Base-by-base conservation (phyloP, 179 eudicot species). In the Actinidia arguta region DNA sequence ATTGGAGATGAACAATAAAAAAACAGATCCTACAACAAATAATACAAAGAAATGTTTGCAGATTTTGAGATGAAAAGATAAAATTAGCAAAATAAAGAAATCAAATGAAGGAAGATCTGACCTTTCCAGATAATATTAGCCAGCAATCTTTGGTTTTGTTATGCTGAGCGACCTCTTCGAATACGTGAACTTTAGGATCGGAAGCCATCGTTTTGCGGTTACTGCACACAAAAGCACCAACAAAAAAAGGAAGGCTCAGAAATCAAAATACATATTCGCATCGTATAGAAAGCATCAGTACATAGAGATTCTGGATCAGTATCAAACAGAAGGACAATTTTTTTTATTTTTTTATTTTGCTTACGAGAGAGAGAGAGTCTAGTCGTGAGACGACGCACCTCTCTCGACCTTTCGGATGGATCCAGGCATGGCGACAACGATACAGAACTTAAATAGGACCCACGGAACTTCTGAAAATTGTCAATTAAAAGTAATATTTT, bases 91-190 rank as follows among this genome's bases (percentile, higher is more conserved):
- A 50, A 68, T 31, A 31, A 16, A 46, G 16, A 1, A 12, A 78
- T 11, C 25, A 73, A n/a, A 48, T 44, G 1, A 83, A 50, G 8
- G 52, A 69, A 75, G 87, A 88, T 85, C 89, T 83, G 77, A 93
- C 97, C 94, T 93, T 93, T 75, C 94, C 94, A 58, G 82, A 73
- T 22, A 93, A 88, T 22, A 92, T 85, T 8, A 93, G 87, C 97
- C 97, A 93, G 64, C 97, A 93, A 87, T 93, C 97, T 62, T 88
- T 87, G 31, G 85, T 47, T 18, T 82, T 86, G 88, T 87, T 86
- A 82, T 93, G 97, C 86, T 86, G 85, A 18, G 92, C 80, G 18
- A 92, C 94, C 48, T 93, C 95, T 71, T 92, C 95, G 69, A 92
- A 93, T 55, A 50, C 17, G 42, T 79, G 86, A 83, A 88, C 82